A percentile compares a stretch with the other conserved stretches of the same genome.
Conservation (phyloP, 805 yeast species). For the Lipomyces anomalus region DNA sequence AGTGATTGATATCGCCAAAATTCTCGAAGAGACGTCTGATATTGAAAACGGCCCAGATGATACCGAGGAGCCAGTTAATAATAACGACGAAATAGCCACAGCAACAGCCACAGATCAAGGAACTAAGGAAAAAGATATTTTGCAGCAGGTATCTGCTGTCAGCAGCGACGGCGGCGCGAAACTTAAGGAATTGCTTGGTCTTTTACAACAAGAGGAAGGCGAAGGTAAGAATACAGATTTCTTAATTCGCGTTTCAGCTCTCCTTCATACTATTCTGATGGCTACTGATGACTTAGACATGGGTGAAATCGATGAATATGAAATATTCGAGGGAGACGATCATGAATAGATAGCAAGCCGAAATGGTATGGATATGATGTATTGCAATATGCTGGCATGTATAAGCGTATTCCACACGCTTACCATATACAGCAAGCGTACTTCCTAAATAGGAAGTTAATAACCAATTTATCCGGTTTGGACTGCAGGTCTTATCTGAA, state of each 20-base stretch:
- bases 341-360: too few species aligned
- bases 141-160: constrained; percentile 12
- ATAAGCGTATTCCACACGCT: too few species aligned
- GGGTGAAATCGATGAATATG: constrained; percentile 15
- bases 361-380: too few species aligned
- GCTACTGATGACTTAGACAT: background rate
- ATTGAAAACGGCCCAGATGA: constrained; percentile 8
- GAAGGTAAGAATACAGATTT: background rate
- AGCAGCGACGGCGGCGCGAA: constrained; percentile 12
- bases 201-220: constrained; percentile 20
- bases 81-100: background rate
- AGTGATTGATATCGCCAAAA: constrained; percentile 17
- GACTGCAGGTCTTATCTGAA: too few species aligned
- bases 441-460: too few species aligned
- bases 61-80: background rate
- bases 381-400: too few species aligned
- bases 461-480: too few species aligned
- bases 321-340: constrained; percentile 18
- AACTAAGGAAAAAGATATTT: background rate
- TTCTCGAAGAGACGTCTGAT: constrained; percentile 18
- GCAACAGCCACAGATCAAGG: background rate
- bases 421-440: too few species aligned
- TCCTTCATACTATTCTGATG: background rate
- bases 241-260: background rate
- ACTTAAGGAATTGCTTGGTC: constrained; percentile 15